Evolutionary conservation across 2,329 filamentous ascomycete genomes (phyloP).

Genomic region (Alternaria alternata): DNA sequence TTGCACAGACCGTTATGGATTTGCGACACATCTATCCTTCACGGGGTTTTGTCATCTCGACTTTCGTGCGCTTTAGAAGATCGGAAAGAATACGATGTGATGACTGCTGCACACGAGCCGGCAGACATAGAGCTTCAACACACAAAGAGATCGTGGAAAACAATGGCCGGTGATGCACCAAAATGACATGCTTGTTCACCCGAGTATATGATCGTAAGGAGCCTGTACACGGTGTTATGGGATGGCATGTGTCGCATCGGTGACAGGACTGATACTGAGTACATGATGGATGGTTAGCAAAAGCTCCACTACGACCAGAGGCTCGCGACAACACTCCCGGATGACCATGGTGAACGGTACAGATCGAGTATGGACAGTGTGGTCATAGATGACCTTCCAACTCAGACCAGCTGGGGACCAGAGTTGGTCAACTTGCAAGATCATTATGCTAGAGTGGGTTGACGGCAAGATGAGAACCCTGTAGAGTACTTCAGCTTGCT

Average conservation of each 20-base stretch:
- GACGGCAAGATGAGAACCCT: no score
- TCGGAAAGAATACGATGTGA: constrained; percentile 15
- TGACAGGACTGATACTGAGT: no score
- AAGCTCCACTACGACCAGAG: no score
- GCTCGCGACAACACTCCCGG: no score
- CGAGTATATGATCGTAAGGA: constrained; percentile 23
- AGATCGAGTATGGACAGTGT: background rate
- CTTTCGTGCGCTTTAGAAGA: constrained; percentile 15
- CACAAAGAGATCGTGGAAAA: background rate
- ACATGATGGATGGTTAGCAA: no score
- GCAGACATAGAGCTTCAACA: constrained; percentile 21
- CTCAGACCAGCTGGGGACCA: background rate
- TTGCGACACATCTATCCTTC: background rate
- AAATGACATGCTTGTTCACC: constrained; percentile 30
- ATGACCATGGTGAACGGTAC: background rate
- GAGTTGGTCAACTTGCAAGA: background rate
- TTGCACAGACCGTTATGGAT: background rate
- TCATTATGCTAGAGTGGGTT: no score
- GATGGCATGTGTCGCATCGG: no score
- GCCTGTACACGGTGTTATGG: no score
- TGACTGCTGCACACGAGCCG: constrained; percentile 20
- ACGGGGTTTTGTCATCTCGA: constrained; percentile 12
- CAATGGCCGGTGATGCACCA: constrained; percentile 30
- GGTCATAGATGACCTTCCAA: background rate
- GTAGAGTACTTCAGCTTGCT: no score